These are phyloP conservation scores for Wickerhamiella brachini DNA, from an alignment of 805 yeast genomes.

Conservation along the genomic window DNA sequence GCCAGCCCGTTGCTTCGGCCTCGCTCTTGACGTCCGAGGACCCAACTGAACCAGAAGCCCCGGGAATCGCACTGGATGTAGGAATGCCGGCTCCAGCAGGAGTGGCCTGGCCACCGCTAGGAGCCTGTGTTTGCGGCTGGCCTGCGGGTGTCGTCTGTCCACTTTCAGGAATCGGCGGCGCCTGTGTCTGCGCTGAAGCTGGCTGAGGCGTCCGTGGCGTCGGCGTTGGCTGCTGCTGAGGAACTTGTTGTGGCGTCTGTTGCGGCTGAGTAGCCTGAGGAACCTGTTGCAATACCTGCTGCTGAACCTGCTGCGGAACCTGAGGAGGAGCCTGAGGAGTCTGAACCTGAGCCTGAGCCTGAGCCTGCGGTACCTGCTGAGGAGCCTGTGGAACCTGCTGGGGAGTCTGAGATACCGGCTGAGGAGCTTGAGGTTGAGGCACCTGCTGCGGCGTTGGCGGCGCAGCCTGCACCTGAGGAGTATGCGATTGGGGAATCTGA, in stretches of 20 bases:
- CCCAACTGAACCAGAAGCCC: too few relatives aligned
- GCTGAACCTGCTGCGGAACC: not conserved
- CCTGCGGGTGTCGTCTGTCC: not conserved
- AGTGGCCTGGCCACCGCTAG: not conserved
- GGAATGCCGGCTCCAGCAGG: not conserved
- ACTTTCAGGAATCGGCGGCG: not conserved
- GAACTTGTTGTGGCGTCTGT: not conserved
- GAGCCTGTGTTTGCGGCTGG: not conserved
- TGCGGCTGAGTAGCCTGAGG: not conserved
- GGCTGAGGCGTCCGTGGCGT: constrained; percentile 12
- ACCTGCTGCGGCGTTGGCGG: constrained; percentile 8
- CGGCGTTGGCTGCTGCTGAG: too few relatives aligned
- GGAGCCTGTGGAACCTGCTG: constrained; percentile 15
- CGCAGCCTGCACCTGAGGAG: constrained; percentile 9
- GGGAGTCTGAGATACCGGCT: too few relatives aligned
- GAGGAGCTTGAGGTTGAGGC: constrained; percentile 7
- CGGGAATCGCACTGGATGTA: too few relatives aligned
- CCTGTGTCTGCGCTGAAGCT: not conserved
- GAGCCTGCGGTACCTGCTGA: constrained; percentile 18
- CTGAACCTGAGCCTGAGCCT: constrained; percentile 9
- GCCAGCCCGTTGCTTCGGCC: constrained; percentile 11
- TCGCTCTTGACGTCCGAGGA: not conserved
- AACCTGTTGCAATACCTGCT: not conserved
- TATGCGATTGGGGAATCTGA: constrained; percentile 17
- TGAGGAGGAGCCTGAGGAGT: constrained; percentile 2